Conservation (phyloP, 2,329 filamentous ascomycete species). For the Xylaria sp. region DNA sequence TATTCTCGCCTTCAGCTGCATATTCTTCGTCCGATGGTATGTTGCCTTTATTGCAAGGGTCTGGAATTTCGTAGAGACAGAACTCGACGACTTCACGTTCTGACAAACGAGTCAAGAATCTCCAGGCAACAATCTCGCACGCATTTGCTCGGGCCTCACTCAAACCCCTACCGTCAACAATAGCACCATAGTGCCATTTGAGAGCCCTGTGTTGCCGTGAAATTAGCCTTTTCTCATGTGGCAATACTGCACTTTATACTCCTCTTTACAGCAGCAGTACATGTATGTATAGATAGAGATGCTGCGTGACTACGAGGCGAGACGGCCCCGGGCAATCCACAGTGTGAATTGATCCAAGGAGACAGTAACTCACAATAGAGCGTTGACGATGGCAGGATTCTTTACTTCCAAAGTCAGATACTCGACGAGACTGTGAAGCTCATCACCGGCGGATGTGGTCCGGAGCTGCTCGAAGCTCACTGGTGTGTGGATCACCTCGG, state of each 20-base stretch:
- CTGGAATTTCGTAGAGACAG: conserved; percentile 78
- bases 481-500: conserved; percentile 70
- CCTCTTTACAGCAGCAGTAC: background rate
- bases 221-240: conserved; percentile 13
- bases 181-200: conserved; percentile 77
- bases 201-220: conserved; percentile 65
- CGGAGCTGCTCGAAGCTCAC: conserved; percentile 79
- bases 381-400: conserved; percentile 77
- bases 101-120: conserved; percentile 76
- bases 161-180: conserved; percentile 72
- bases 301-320: background rate
- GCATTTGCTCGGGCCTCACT: conserved; percentile 76
- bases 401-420: conserved; percentile 72
- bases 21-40: conserved; percentile 40
- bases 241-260: background rate
- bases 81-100: conserved; percentile 79
- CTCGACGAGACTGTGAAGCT: conserved; percentile 68
- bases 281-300: background rate
- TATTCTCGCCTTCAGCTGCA: conserved; percentile 56
- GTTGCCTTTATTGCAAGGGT: conserved; percentile 46
- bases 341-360: background rate
- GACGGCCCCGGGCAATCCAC: background rate
- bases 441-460: conserved; percentile 71
- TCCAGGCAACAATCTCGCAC: conserved; percentile 85
- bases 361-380: conserved; percentile 70